These are phyloP conservation scores for Neofusicoccum laricinum DNA, from an alignment of 2,329 filamentous ascomycete genomes.

Conservation along the genomic window DNA sequence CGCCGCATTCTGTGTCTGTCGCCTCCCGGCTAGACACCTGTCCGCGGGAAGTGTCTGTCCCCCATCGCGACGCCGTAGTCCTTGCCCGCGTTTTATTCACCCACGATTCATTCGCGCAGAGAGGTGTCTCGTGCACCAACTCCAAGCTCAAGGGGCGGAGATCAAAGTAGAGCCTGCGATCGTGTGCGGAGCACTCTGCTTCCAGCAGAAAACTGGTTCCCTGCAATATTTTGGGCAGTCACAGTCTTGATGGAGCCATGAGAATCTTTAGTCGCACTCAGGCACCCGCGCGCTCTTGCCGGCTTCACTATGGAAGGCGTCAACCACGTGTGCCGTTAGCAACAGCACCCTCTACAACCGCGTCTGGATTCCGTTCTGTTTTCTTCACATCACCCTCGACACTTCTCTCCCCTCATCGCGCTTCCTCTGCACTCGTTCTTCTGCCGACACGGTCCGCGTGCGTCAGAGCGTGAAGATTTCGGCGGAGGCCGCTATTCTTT, in stretches of 20 bases:
- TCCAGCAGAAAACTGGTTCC: neutral
- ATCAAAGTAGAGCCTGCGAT: neutral
- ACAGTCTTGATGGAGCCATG: neutral
- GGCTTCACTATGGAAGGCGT: constrained; percentile 2
- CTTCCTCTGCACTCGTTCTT: neutral
- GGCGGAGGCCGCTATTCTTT: constrained; percentile 15
- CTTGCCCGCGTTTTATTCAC: neutral
- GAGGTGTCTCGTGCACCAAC: neutral
- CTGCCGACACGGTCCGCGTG: neutral
- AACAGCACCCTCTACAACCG: neutral
- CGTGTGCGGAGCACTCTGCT: neutral
- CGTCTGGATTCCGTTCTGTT: neutral
- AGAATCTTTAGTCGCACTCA: neutral
- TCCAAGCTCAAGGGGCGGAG: constrained; percentile 6
- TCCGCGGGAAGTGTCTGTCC: neutral
- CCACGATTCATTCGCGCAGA: neutral
- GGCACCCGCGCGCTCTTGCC: constrained; percentile 2
- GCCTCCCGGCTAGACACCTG: neutral
- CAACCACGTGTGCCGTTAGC: neutral
- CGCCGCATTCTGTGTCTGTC: neutral
- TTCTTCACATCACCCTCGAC: neutral
- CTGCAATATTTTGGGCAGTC: neutral
- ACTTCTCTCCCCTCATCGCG: neutral
- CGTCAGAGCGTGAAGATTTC: neutral
- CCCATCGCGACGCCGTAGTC: neutral